phyloP scores from a whole-genome alignment of 2,329 filamentous ascomycete genomes.

The Colletotrichum godetiae region DNA sequence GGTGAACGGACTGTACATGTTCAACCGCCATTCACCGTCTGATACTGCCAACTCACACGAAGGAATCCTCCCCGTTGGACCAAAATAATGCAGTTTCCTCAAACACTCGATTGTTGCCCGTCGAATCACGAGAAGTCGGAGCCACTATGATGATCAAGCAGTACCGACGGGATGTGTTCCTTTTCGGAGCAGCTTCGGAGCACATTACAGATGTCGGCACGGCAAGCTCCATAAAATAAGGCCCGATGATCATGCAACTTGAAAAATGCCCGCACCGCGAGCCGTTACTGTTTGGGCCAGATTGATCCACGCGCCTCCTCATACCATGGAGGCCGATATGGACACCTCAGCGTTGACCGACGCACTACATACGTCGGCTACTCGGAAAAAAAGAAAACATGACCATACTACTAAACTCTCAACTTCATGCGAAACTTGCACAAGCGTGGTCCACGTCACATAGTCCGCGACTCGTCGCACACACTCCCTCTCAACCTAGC shows the following conservation, averaged over 20 bases:
- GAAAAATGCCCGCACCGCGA: background rate
- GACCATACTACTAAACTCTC: too few relatives aligned
- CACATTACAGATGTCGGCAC: conserved; percentile 5
- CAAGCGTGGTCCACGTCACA: too few relatives aligned
- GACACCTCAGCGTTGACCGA: too few relatives aligned
- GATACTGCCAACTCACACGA: background rate
- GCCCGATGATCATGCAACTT: conserved; percentile 31
- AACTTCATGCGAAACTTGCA: too few relatives aligned
- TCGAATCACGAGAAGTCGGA: conserved; percentile 21
- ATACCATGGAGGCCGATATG: too few relatives aligned
- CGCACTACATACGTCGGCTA: too few relatives aligned
- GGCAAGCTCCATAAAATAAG: conserved; percentile 32
- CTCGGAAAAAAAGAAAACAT: too few relatives aligned
- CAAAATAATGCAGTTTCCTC: background rate
- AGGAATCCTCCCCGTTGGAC: background rate
- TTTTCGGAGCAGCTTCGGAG: conserved; percentile 25
- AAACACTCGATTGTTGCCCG: background rate
- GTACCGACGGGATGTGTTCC: background rate
- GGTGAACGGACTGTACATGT: background rate
- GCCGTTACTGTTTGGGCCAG: conserved; percentile 15
- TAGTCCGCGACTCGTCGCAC: too few relatives aligned
- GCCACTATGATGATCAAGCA: conserved; percentile 12
- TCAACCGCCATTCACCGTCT: background rate
- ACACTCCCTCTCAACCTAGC: too few relatives aligned
- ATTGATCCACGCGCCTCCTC: conserved; percentile 10